Conservation (phyloP, 495 filamentous ascomycete genomes). For the Daldinia caldariorum region DNA sequence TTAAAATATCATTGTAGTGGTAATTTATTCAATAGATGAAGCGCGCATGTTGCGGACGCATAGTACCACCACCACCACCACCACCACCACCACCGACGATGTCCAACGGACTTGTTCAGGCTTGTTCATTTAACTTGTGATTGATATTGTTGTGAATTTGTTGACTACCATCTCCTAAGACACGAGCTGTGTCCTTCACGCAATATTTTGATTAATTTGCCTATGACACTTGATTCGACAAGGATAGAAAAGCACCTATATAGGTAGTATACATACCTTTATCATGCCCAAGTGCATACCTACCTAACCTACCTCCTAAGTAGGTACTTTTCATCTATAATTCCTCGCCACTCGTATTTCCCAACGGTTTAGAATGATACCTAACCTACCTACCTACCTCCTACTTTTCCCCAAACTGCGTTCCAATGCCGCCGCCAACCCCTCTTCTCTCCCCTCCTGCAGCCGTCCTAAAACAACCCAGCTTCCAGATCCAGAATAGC, state of each 20-base stretch:
- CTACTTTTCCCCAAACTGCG: no score
- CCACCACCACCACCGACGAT: slow-evolving; percentile 9
- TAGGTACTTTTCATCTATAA: no score
- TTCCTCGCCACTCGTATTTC: no score
- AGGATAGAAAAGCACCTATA: no score
- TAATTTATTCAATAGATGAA: slow-evolving; percentile 36
- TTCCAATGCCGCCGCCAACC: neutral
- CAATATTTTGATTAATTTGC: no score
- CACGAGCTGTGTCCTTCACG: no score
- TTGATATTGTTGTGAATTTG: neutral
- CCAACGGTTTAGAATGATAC: no score
- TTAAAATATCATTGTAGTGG: slow-evolving; percentile 14
- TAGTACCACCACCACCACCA: slow-evolving; percentile 11
- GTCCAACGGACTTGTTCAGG: neutral
- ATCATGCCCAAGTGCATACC: no score
- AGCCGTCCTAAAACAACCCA: neutral
- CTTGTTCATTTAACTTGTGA: neutral
- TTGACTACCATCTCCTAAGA: neutral
- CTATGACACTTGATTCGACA: no score
- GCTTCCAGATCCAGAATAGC: slow-evolving; percentile 29
- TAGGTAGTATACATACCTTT: no score
- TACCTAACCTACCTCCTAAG: no score
- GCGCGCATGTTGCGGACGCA: slow-evolving; percentile 20
- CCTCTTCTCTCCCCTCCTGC: neutral
- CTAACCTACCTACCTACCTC: no score